These are phyloP conservation scores for Persicaria tinctoria DNA, from an alignment of 148 eudicot genomes.

Conservation along the genomic window DNA sequence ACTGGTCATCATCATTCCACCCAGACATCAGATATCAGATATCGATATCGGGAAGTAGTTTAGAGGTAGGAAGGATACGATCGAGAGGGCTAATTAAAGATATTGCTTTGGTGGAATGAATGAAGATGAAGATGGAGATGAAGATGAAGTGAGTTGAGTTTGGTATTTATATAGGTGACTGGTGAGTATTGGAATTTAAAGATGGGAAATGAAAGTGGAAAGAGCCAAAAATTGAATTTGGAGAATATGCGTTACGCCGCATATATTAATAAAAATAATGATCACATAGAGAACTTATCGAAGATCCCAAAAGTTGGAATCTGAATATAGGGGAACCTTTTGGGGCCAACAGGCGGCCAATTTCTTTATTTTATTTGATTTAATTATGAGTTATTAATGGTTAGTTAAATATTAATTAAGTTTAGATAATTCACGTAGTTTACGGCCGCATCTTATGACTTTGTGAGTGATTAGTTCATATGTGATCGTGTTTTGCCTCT, in stretches of 20 bases:
- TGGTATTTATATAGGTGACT: background rate
- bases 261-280: background rate
- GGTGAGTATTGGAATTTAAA: background rate
- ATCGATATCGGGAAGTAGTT: no score
- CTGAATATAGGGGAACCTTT: slow-evolving; percentile 3
- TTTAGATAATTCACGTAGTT: no score
- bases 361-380: background rate
- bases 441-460: no score
- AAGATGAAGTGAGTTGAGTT: background rate
- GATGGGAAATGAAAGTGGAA: no score
- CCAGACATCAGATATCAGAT: background rate
- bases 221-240: no score
- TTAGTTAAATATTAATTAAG: no score
- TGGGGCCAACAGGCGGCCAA: background rate
- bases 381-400: background rate
- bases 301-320: slow-evolving; percentile 14
- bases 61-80: background rate
- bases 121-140: background rate
- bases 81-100: background rate
- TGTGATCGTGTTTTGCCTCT: no score
- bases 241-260: slow-evolving; percentile 8
- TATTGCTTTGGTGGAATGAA: background rate
- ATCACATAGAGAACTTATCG: background rate
- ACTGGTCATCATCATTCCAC: background rate
- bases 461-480: no score